These are phyloP conservation scores for Saccharomyces hybrid DNA, from an alignment of 1,139 yeast genomes.

Conservation along the genomic window DNA sequence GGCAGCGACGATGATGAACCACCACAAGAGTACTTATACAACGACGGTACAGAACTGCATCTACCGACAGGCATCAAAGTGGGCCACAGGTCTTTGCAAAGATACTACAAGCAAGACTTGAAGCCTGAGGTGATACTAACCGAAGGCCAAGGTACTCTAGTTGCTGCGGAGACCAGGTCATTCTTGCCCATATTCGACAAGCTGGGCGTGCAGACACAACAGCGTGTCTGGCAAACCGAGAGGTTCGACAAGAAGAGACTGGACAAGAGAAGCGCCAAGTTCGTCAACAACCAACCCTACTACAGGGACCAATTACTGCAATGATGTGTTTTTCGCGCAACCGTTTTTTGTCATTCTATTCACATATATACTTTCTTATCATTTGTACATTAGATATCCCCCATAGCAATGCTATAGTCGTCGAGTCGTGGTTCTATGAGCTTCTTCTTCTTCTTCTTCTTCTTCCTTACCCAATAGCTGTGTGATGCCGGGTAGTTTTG, in stretches of 20 bases:
- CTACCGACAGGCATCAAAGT: conserved; percentile 81
- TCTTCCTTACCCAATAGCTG: not conserved
- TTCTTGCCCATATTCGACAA: conserved; percentile 48
- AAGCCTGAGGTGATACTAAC: conserved; percentile 64
- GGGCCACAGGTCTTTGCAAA: conserved; percentile 82
- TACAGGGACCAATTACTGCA: conserved; percentile 88
- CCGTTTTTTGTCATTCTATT: not conserved
- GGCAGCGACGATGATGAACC: conserved; percentile 38
- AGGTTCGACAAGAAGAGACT: conserved; percentile 58
- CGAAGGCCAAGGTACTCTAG: conserved; percentile 90
- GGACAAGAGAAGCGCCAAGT: conserved; percentile 73
- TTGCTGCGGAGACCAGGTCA: conserved; percentile 86
- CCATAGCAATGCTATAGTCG: not conserved
- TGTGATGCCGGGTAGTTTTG: not conserved
- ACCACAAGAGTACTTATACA: conserved; percentile 42
- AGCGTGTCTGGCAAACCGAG: conserved; percentile 71
- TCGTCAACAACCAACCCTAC: conserved; percentile 81
- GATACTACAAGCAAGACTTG: conserved; percentile 79
- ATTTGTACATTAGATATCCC: not conserved
- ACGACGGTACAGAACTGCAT: conserved; percentile 69
- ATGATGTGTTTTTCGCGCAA: conserved; percentile 27
- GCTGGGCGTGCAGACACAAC: conserved; percentile 51
- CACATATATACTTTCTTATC: not conserved
- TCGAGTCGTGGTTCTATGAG: not conserved
- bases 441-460: not conserved